Percentiles rank a stretch among this genome's conserved stretches.
Conservation (phyloP, 768 basidiomycete genomes). For the Daedaleopsis sinensis region DNA sequence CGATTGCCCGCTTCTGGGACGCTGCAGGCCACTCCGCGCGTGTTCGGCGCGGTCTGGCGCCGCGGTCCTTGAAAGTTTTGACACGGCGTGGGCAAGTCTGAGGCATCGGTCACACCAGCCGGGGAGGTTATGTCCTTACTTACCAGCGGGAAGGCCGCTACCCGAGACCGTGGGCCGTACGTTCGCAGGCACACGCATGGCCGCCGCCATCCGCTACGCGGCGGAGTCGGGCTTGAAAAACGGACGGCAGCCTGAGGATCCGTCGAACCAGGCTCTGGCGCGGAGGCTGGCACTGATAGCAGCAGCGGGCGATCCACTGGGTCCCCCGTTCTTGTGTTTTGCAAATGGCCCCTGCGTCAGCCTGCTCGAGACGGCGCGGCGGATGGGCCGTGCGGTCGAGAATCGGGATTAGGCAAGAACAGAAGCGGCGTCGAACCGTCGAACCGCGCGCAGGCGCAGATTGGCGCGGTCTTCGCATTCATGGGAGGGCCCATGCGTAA, state of each 20-base stretch:
- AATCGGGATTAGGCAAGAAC: background rate
- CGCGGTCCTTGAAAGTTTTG: background rate
- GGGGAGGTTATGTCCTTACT: background rate
- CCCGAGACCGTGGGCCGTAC: too few species aligned
- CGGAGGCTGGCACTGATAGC: background rate
- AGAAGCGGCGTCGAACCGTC: background rate
- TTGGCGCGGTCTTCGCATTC: constrained; percentile 1
- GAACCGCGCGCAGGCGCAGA: constrained; percentile 3
- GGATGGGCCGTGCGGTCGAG: background rate
- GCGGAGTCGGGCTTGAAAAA: too few species aligned
- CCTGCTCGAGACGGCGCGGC: background rate
- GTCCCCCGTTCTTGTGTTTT: background rate
- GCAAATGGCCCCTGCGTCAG: background rate
- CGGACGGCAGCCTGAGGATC: too few species aligned
- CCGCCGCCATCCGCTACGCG: too few species aligned
- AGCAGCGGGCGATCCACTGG: too few species aligned
- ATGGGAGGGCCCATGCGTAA: constrained; percentile 6
- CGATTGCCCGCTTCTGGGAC: constrained; percentile 7
- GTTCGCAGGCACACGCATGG: too few species aligned
- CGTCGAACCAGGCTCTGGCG: background rate
- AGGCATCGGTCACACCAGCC: background rate
- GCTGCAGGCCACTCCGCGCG: constrained; percentile 1
- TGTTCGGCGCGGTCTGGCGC: background rate
- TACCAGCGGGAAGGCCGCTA: too few species aligned
- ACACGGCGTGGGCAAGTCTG: background rate